These are phyloP conservation scores for Chrysosporium queenslandicum DNA, from an alignment of 2,329 filamentous ascomycete species.

Conservation along the genomic window DNA sequence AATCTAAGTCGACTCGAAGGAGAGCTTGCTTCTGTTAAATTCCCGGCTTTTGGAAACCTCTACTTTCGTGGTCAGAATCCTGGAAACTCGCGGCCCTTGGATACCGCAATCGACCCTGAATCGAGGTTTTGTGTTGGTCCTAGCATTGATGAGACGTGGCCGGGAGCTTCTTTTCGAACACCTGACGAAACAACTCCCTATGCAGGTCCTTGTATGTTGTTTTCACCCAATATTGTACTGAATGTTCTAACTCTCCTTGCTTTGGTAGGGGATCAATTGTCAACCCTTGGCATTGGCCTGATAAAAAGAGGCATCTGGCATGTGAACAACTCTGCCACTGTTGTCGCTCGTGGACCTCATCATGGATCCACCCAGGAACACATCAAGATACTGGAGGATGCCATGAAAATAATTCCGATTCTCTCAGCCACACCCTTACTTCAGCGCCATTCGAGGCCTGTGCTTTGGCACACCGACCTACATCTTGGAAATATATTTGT, in stretches of 20 bases:
- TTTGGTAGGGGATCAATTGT: too few species aligned
- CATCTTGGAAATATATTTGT: slow-evolving; percentile 78
- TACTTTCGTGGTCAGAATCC: neutral
- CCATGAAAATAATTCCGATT: neutral
- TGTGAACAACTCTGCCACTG: too few species aligned
- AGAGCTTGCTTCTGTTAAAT: neutral
- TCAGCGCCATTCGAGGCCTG: neutral
- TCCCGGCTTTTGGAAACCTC: neutral
- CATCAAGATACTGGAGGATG: neutral
- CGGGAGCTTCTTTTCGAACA: too few species aligned
- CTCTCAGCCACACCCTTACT: neutral
- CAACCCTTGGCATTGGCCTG: too few species aligned
- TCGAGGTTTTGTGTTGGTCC: neutral
- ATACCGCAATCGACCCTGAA: neutral
- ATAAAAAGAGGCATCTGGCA: too few species aligned
- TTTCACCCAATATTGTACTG: too few species aligned
- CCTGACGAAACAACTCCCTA: too few species aligned
- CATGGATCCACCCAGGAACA: too few species aligned
- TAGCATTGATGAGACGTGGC: too few species aligned
- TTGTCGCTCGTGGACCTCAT: too few species aligned
- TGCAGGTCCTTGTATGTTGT: too few species aligned
- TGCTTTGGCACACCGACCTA: neutral
- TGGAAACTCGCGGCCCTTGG: neutral
- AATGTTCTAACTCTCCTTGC: too few species aligned
- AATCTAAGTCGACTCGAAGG: neutral